Conservation (phyloP, 306 rosid genomes). For the Astragalus glycyphyllos region DNA sequence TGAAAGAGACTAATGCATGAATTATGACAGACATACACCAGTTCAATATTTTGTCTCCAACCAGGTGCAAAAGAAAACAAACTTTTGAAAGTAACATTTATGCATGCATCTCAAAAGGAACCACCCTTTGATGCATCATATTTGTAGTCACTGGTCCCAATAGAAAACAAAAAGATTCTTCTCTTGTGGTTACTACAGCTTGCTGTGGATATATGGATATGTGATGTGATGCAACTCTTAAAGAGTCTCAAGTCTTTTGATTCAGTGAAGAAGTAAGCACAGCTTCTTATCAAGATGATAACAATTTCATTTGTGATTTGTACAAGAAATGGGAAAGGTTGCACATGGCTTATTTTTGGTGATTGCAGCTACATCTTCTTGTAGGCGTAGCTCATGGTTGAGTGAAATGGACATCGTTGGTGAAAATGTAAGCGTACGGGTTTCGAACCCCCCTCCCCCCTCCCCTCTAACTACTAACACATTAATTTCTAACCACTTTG, state of each 20-base stretch:
- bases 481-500: no score
- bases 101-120: conserved; percentile 40
- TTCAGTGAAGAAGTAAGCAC: conserved; percentile 32
- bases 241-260: conserved; percentile 26
- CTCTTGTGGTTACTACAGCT: conserved; percentile 35
- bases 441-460: no score
- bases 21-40: conserved; percentile 29
- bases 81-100: conserved; percentile 38
- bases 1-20: conserved; percentile 45
- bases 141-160: conserved; percentile 43
- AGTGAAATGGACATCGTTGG: no score
- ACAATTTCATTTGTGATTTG: background rate
- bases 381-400: no score
- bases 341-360: conserved; percentile 41
- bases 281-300: conserved; percentile 21
- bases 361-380: background rate
- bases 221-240: no score
- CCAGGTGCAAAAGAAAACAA: conserved; percentile 34
- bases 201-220: conserved; percentile 27
- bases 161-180: conserved; percentile 47
- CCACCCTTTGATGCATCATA: conserved; percentile 30
- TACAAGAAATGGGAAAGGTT: conserved; percentile 19
- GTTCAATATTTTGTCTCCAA: conserved; percentile 44
- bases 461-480: no score
- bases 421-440: no score